A percentile compares a stretch with the other conserved stretches of the same genome.
phyloP scores from a whole-genome alignment of 2,329 filamentous ascomycete species.

The Tolypocladium paradoxum region DNA sequence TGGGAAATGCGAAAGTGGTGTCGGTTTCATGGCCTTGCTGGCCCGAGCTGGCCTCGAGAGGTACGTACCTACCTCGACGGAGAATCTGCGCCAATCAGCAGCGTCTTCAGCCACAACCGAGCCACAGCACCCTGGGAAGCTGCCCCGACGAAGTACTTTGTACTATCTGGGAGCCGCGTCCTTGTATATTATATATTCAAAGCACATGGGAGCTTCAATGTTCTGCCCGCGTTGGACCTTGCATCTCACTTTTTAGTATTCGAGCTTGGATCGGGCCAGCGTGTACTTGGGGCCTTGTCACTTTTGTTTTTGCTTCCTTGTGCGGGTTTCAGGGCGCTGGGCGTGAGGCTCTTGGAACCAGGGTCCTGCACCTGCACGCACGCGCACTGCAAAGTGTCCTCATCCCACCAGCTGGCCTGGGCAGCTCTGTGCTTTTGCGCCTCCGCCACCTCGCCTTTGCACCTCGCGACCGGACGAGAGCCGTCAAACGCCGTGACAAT shows the following conservation, averaged over 20 bases:
- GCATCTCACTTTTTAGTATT: background rate
- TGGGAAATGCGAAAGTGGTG: background rate
- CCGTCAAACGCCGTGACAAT: constrained; percentile 21
- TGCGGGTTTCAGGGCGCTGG: background rate
- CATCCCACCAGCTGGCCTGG: constrained; percentile 7
- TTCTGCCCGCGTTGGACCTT: background rate
- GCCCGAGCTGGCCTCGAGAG: background rate
- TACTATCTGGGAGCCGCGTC: too few relatives aligned
- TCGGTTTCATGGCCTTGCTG: background rate
- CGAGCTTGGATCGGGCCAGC: background rate
- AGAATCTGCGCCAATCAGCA: background rate
- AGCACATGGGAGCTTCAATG: background rate
- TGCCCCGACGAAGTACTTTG: background rate
- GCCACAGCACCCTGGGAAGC: background rate
- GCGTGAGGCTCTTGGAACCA: background rate
- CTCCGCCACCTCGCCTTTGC: background rate
- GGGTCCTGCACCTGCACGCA: background rate
- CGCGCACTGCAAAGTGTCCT: constrained; percentile 17
- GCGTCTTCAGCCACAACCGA: background rate
- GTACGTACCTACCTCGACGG: background rate
- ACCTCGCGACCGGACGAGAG: background rate
- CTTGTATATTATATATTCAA: too few relatives aligned
- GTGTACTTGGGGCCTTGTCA: background rate
- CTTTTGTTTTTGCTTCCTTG: background rate
- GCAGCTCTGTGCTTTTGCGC: background rate